A percentile compares a stretch with the other conserved stretches of the same genome.
Evolutionary conservation across 2,329 filamentous ascomycete species (phyloP).

Genomic region (Fusarium sp.): DNA sequence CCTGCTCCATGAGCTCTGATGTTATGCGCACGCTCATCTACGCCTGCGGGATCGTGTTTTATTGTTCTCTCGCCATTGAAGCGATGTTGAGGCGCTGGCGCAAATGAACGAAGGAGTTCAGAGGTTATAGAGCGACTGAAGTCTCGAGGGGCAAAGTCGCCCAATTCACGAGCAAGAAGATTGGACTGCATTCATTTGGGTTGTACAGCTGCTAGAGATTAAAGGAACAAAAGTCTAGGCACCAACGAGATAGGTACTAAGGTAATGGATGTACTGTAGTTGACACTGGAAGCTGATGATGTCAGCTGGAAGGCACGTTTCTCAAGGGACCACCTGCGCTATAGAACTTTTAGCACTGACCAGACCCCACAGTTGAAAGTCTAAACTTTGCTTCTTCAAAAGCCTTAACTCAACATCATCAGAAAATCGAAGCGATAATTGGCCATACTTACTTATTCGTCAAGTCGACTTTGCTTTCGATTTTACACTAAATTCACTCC

Average conservation of each 20-base stretch:
- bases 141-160: conserved; percentile 70
- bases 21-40: conserved; percentile 49
- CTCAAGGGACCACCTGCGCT: conserved; percentile 18
- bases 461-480: background rate
- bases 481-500: too few relatives aligned
- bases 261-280: background rate
- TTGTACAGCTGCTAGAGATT: background rate
- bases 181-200: conserved; percentile 74
- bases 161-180: conserved; percentile 79
- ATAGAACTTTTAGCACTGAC: conserved; percentile 7
- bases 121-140: conserved; percentile 75
- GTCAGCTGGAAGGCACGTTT: conserved; percentile 33
- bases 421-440: background rate
- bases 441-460: background rate
- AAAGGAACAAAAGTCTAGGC: background rate
- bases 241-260: background rate
- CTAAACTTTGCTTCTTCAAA: conserved; percentile 30
- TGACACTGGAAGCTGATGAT: conserved; percentile 29
- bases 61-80: conserved; percentile 68
- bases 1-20: conserved; percentile 79
- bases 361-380: conserved; percentile 35
- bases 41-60: conserved; percentile 24
- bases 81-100: conserved; percentile 72
- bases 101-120: conserved; percentile 75
- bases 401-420: conserved; percentile 10